Percentiles rank a stretch among this genome's conserved stretches.
Evolutionary conservation across 1,284 basidiomycete species (phyloP).

Genomic region (Sphagnurus paluster): DNA sequence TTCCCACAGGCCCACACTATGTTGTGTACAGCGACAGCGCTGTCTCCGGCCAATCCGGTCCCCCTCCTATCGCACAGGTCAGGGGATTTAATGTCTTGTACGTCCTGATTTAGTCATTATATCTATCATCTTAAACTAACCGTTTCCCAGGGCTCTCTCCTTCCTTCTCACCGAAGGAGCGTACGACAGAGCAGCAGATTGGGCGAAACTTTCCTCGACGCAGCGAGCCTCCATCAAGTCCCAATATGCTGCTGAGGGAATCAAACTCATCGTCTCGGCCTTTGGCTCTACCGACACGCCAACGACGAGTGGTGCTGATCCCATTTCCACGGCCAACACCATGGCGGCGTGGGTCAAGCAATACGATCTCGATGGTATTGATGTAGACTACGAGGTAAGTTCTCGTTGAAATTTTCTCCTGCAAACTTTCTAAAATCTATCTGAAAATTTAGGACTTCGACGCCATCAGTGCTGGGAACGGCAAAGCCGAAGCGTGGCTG

Average conservation of each 20-base stretch:
- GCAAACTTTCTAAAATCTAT: neutral
- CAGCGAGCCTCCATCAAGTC: conserved; percentile 44
- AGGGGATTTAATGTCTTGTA: too few species aligned
- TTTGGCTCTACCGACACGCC: conserved; percentile 59
- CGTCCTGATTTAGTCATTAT: too few species aligned
- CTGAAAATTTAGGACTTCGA: conserved; percentile 39
- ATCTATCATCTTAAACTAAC: too few species aligned
- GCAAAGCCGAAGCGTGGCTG: too few species aligned
- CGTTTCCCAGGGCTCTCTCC: too few species aligned
- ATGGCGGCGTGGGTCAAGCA: conserved; percentile 52
- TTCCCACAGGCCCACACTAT: too few species aligned
- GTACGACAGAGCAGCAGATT: too few species aligned
- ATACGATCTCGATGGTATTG: conserved; percentile 52
- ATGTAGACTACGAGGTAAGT: conserved; percentile 55
- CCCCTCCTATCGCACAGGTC: too few species aligned
- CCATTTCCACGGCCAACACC: conserved; percentile 45
- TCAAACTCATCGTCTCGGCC: conserved; percentile 55
- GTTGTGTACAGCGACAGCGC: too few species aligned
- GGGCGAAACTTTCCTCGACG: conserved; percentile 39
- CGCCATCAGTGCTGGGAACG: conserved; percentile 45
- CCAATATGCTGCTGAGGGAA: conserved; percentile 55
- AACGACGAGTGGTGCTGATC: conserved; percentile 44
- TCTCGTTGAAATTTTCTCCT: too few species aligned
- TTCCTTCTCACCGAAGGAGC: too few species aligned
- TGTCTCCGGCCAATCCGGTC: too few species aligned